Base-by-base conservation (phyloP, 495 filamentous ascomycete genomes). In the Aspergillus cristatus region DNA sequence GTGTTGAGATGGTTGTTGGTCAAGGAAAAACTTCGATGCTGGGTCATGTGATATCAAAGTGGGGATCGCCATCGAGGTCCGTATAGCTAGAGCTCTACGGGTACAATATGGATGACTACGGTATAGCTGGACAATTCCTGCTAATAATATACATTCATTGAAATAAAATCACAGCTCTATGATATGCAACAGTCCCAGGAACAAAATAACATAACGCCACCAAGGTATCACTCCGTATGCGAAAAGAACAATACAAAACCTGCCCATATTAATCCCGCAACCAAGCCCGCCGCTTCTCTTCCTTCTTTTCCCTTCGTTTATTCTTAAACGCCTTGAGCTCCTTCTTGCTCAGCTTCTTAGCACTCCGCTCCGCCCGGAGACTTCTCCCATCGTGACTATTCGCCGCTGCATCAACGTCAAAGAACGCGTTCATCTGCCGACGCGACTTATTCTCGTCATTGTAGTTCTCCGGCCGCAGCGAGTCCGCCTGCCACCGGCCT, bases 401-500 rank as follows among this genome's bases (percentile, higher is more conserved):
- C 1, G 93, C 93, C 14, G 89, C 90, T 8, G 88, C 85, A 63
- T 97, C 91, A n/a, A 97, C 91, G 52, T 97, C 93, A 53, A 94
- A 98, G 62, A 79, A 98, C 7, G 89, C 86, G 53, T 81, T 81
- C 84, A 97, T 84, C 68, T 97, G 91, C 32, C 93, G 71, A 38
- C 68, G 73, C 29, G 77, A 78, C 70, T 95, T 95, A 46, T 86
- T 85, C 58, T 91, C 88, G 52, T 96, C 91, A 47, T 81, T 85
- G 68, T 85, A 79, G 11, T 75, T 74, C 35, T 87, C 84, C 2
- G 93, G 79, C 3, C 64, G 79, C 42, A 78, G 66, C 7, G 58
- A 50, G 3, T 58, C 48, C 14, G 68, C 63, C 62, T 96, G 91
- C 70, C 83, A 96, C 44, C 78, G 73, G 7, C 91, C 93, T 2